Evolutionary conservation across 768 basidiomycete genomes (phyloP), one percentile per base, ranked within the genome.

Genomic region (Kwoniella europaea): DNA sequence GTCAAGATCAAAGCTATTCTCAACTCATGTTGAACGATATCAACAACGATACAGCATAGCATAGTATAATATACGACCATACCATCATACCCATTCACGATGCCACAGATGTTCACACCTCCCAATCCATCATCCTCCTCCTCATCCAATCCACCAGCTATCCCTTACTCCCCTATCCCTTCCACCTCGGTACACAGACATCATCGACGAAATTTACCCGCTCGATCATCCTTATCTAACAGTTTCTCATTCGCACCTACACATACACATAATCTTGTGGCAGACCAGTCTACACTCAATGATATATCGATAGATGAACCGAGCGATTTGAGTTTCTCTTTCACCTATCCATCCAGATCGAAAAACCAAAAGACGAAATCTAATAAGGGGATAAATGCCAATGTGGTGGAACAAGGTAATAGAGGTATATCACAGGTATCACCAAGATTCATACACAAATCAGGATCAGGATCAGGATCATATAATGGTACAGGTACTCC

Each of bases 381-480:
- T 4, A 61, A 18, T 4, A 27, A 61, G 3, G 41, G 46, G 64
- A 69, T 61, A 42, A 59, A 46, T 50, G 50, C 13, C 9, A 22
- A 42, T n/a, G 73, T 67, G 13, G 64, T 61, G 1, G 74, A 71
- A 15, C 77, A 81, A 66, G 77, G 79, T 10, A 75, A 77, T 56
- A 62, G 74, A 59, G 78, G 77, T 12, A 73, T 81, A 42, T 74
- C 71, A 24, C 76, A 77, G 42, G 72, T 81, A 2, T 79, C 77
- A 1, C 79, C 79, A 2, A 50, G 77, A 15, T 69, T 73, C 13
- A 52, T 68, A 65, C 63, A 63, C 18, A 57, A 68, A 10, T 10
- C 59, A 7, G n/a, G 43, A 43, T 22, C 46, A 52, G 22, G 42
- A 20, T 44, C 22, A 58, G 22, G 62, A 54, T 69, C 68, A 22